Evolutionary conservation across 495 filamentous ascomycete genomes (phyloP).

Genomic region (Melanomma pulvis-pyrius): DNA sequence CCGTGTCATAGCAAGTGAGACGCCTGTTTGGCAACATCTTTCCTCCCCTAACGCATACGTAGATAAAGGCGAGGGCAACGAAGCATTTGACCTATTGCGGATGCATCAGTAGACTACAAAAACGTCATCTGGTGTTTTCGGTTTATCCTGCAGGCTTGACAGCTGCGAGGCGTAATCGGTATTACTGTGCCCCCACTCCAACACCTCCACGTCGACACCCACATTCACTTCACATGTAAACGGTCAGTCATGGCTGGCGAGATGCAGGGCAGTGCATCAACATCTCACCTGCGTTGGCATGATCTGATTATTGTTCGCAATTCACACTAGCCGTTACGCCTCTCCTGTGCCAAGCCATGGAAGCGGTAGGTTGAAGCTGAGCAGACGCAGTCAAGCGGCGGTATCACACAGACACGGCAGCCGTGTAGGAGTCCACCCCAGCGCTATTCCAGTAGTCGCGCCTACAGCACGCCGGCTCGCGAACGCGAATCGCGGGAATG

Average conservation of each 20-base stretch:
- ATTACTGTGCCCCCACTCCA: conserved; percentile 15
- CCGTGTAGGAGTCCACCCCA: background rate
- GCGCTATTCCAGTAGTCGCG: background rate
- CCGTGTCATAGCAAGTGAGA: too few relatives aligned
- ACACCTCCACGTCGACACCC: background rate
- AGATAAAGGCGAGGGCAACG: too few relatives aligned
- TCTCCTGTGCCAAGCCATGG: conserved; percentile 19
- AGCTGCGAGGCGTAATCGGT: conserved; percentile 1
- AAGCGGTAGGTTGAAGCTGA: conserved; percentile 24
- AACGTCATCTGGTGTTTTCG: background rate
- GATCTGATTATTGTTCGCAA: conserved; percentile 8
- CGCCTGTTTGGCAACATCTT: too few relatives aligned
- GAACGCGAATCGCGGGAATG: background rate
- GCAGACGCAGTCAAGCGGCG: conserved; percentile 5
- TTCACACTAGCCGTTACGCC: conserved; percentile 17
- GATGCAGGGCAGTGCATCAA: background rate
- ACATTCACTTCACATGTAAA: conserved; percentile 8
- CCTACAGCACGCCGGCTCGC: background rate
- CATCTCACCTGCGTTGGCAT: conserved; percentile 4
- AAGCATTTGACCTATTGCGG: background rate
- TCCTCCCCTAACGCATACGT: too few relatives aligned
- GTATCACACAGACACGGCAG: background rate
- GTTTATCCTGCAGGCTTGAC: conserved; percentile 16
- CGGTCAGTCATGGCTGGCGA: background rate
- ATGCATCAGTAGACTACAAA: background rate